Percentiles rank a stretch among this genome's conserved stretches.
These are phyloP conservation scores for Ganoderma sp. DNA, from an alignment of 1,284 basidiomycete species.

Conservation along the genomic window DNA sequence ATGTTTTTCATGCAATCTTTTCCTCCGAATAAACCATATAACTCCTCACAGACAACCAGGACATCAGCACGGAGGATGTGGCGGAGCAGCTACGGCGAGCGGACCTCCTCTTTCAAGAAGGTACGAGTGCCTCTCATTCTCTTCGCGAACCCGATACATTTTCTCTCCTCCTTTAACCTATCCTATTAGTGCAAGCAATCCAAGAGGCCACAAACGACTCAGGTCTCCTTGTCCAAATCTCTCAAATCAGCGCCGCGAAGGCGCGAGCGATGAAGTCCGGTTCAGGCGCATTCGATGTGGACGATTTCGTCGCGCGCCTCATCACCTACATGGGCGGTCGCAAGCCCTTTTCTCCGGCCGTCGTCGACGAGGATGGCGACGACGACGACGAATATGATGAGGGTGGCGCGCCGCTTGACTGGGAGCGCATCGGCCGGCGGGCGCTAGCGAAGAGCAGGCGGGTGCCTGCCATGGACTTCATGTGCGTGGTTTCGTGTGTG, in stretches of 20 bases:
- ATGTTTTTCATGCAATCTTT: constrained; percentile 14
- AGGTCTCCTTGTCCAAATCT: constrained; percentile 69
- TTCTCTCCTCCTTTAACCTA: too few relatives aligned
- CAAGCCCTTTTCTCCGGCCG: constrained; percentile 43
- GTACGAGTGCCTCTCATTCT: constrained; percentile 40
- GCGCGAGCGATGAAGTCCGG: constrained; percentile 87
- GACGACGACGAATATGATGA: constrained; percentile 43
- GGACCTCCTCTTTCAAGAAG: constrained; percentile 66
- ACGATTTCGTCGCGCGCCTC: constrained; percentile 80
- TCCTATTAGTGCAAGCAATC: constrained; percentile 70
- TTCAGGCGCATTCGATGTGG: constrained; percentile 80
- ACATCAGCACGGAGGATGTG: constrained; percentile 61
- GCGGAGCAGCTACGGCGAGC: constrained; percentile 59
- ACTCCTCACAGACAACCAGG: constrained; percentile 43
- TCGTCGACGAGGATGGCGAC: constrained; percentile 22
- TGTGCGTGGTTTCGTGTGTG: constrained; percentile 54
- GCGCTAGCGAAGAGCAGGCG: constrained; percentile 77
- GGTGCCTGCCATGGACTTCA: constrained; percentile 78
- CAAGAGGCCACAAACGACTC: constrained; percentile 85
- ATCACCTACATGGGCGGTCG: constrained; percentile 75
- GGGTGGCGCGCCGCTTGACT: constrained; percentile 56
- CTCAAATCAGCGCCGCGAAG: constrained; percentile 75
- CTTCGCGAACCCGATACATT: background rate
- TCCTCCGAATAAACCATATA: background rate
- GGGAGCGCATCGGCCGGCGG: constrained; percentile 76